Conservation (phyloP, 2,329 filamentous ascomycete genomes). For the Sporothrix pseudoabietina region DNA sequence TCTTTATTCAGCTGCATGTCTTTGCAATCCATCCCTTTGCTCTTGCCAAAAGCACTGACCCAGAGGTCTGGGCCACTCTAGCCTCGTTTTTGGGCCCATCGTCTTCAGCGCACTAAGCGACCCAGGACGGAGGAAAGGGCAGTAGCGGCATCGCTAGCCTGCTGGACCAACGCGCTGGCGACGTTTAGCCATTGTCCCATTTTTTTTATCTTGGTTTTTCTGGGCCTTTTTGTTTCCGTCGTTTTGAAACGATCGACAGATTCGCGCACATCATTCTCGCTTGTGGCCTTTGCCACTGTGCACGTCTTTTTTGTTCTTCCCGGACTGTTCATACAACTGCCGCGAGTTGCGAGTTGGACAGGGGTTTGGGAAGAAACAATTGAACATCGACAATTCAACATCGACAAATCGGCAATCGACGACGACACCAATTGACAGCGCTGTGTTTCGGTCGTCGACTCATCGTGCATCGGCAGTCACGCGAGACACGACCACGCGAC, state of each 20-base stretch:
- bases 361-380: conserved; percentile 2
- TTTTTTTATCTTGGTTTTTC: not conserved
- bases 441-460: not conserved
- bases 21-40: not conserved
- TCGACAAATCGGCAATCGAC: not conserved
- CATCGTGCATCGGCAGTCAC: not conserved
- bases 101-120: conserved; percentile 13
- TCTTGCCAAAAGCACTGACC: not conserved
- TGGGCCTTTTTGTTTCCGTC: not conserved
- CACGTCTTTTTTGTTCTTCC: conserved; percentile 15
- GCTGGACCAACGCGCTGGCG: not conserved
- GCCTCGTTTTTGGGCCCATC: not conserved
- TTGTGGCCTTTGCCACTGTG: not conserved
- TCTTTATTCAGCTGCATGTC: not conserved
- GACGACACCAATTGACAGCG: not conserved
- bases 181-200: conserved; percentile 15
- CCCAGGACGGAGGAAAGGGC: not conserved
- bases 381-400: not conserved
- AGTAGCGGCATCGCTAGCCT: conserved; percentile 8
- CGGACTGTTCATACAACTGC: not conserved
- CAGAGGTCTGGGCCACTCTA: conserved; percentile 17
- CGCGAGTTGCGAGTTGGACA: not conserved
- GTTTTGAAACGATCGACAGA: conserved; percentile 7
- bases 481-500: not conserved
- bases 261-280: not conserved